A percentile compares a stretch with the other conserved stretches of the same genome.
Conservation (phyloP, 495 filamentous ascomycete genomes). For the Lineolata rhizophorae region DNA sequence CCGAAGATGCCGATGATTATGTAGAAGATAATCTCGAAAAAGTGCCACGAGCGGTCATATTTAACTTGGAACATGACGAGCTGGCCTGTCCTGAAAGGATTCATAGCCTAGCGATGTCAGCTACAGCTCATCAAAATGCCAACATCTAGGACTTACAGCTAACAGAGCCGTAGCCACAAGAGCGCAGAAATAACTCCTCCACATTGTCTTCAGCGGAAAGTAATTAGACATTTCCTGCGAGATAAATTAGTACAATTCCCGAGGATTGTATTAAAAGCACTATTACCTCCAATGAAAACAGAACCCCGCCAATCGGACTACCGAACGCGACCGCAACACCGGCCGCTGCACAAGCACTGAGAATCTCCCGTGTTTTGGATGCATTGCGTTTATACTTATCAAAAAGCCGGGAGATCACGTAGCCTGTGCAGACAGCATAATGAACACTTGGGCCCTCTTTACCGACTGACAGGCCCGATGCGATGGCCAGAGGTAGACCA, state of each 20-base stretch:
- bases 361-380: slow-evolving; percentile 83
- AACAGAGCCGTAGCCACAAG: slow-evolving; percentile 86
- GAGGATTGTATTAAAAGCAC: no score
- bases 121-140: neutral
- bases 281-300: slow-evolving; percentile 75
- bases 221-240: slow-evolving; percentile 86
- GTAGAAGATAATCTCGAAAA: slow-evolving; percentile 89
- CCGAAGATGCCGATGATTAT: slow-evolving; percentile 82
- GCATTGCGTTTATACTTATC: slow-evolving; percentile 85
- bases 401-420: slow-evolving; percentile 87
- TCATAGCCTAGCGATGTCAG: slow-evolving; percentile 39
- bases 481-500: slow-evolving; percentile 76
- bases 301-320: slow-evolving; percentile 86
- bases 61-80: slow-evolving; percentile 97
- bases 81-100: slow-evolving; percentile 94
- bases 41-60: slow-evolving; percentile 94
- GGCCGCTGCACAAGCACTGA: slow-evolving; percentile 84
- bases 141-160: slow-evolving; percentile 31
- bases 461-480: slow-evolving; percentile 82
- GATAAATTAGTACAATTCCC: slow-evolving; percentile 8
- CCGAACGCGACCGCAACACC: slow-evolving; percentile 95
- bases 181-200: slow-evolving; percentile 96
- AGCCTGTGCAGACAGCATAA: slow-evolving; percentile 93
- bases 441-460: slow-evolving; percentile 97
- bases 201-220: slow-evolving; percentile 93